Evolutionary conservation across 2,329 filamentous ascomycete genomes (phyloP).

Genomic region (Talaromyces rugulosus): DNA sequence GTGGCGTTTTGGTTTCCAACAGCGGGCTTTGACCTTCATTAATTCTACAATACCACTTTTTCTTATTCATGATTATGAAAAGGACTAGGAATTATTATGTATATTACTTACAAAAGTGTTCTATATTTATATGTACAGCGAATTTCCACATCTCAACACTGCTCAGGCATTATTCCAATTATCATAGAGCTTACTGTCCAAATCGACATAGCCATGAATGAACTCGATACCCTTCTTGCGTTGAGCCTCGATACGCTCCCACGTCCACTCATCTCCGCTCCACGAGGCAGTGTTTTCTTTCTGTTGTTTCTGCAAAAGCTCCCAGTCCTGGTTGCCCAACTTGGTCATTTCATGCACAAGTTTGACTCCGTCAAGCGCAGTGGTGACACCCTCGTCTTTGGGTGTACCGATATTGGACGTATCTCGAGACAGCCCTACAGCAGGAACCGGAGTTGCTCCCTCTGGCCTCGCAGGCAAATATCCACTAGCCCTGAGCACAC

Average conservation of each 20-base stretch:
- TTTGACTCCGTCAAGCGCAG: constrained; percentile 29
- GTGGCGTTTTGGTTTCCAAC: not conserved
- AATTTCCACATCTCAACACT: not conserved
- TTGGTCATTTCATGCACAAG: constrained; percentile 34
- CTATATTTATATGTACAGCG: not conserved
- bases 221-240: constrained; percentile 51
- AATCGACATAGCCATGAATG: constrained; percentile 50
- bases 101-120: not conserved
- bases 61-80: not conserved
- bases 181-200: constrained; percentile 50
- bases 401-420: constrained; percentile 26
- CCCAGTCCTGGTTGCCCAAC: constrained; percentile 25
- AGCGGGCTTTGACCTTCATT: not conserved
- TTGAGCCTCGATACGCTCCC: constrained; percentile 58
- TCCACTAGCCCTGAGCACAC: constrained; percentile 65
- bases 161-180: constrained; percentile 33
- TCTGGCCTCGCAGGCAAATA: constrained; percentile 71
- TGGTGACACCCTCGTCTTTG: constrained; percentile 29
- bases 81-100: not conserved
- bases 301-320: constrained; percentile 27
- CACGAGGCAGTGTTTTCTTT: constrained; percentile 29
- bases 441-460: constrained; percentile 35
- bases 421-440: not conserved
- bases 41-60: not conserved
- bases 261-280: constrained; percentile 50